These are phyloP conservation scores for Petunia axillaris DNA, from an alignment of 257 asterid genomes.

Conservation along the genomic window DNA sequence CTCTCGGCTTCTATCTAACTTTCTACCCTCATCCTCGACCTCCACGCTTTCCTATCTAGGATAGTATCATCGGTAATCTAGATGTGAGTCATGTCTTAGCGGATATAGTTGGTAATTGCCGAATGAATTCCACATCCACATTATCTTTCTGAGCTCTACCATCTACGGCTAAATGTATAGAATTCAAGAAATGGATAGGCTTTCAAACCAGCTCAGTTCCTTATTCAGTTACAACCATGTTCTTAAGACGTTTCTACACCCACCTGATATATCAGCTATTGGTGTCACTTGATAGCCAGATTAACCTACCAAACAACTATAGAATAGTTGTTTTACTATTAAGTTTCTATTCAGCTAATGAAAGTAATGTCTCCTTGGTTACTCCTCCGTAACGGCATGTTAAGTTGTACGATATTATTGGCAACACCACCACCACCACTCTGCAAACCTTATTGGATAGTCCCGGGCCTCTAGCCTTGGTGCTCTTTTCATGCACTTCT, in stretches of 20 bases:
- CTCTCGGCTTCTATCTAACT: too few species aligned
- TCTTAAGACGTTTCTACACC: not conserved
- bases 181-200: not conserved
- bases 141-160: slow-evolving; percentile 7
- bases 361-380: not conserved
- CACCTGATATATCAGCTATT: not conserved
- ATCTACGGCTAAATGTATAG: not conserved
- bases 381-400: not conserved
- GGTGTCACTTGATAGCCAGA: not conserved
- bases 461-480: slow-evolving; percentile 1
- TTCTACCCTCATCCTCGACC: too few species aligned
- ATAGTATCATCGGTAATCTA: too few species aligned
- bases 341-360: not conserved
- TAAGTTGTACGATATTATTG: not conserved
- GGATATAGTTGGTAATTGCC: not conserved
- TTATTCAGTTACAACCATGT: not conserved
- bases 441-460: not conserved
- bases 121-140: not conserved
- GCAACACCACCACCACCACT: not conserved
- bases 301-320: slow-evolving; percentile 5
- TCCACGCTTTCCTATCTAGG: too few species aligned
- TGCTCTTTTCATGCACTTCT: not conserved
- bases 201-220: not conserved
- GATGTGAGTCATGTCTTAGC: not conserved
- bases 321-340: slow-evolving; percentile 2